A percentile compares a stretch with the other conserved stretches of the same genome.
These are phyloP conservation scores for Ascochyta lentis DNA, from an alignment of 2,329 filamentous ascomycete species.

Conservation along the genomic window DNA sequence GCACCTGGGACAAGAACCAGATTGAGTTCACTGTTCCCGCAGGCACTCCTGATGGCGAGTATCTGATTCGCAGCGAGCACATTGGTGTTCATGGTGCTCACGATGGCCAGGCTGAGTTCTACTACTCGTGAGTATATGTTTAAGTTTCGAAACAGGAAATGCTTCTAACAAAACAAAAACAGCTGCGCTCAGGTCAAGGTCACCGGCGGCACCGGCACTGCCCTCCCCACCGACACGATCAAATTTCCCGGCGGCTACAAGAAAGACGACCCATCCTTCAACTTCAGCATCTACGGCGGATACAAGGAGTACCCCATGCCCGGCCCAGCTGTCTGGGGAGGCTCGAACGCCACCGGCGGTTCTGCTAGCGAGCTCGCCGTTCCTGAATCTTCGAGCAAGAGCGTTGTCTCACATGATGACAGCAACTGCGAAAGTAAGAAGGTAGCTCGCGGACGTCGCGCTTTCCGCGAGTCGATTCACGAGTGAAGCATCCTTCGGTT, in stretches of 20 bases:
- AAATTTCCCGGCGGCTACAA: slow-evolving; percentile 52
- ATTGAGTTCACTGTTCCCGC: slow-evolving; percentile 45
- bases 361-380: not conserved
- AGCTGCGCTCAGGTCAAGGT: slow-evolving; percentile 53
- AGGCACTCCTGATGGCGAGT: slow-evolving; percentile 50
- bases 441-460: not conserved
- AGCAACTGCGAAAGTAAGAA: not conserved
- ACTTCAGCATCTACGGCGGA: slow-evolving; percentile 27
- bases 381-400: not conserved
- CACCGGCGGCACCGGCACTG: slow-evolving; percentile 38
- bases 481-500: not conserved
- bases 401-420: not conserved
- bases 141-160: no score
- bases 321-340: slow-evolving; percentile 26
- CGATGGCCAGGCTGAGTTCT: slow-evolving; percentile 49
- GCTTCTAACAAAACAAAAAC: not conserved
- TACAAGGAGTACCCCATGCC: slow-evolving; percentile 30
- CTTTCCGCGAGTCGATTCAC: slow-evolving; percentile 1
- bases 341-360: not conserved
- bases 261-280: slow-evolving; percentile 30
- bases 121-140: slow-evolving; percentile 25
- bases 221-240: slow-evolving; percentile 35
- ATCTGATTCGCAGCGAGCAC: slow-evolving; percentile 53
- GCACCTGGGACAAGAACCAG: slow-evolving; percentile 27
- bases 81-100: slow-evolving; percentile 51